Base-by-base conservation (phyloP, 2,329 filamentous ascomycete species). In the Cladosporium sp. region DNA sequence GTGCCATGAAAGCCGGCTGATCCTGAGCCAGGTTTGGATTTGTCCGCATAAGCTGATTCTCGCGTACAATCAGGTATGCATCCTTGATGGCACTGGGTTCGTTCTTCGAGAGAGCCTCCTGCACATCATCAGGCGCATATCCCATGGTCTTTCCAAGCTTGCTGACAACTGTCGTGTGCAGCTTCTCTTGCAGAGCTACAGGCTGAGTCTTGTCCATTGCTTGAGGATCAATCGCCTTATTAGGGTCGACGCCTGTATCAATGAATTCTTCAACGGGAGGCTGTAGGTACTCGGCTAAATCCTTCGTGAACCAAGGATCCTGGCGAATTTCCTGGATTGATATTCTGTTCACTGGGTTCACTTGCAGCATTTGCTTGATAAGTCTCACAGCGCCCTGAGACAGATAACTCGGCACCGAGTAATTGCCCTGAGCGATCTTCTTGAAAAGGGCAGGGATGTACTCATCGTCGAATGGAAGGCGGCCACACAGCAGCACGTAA, bases 71-170 rank as follows among this genome's bases (percentile, higher is more conserved):
- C 80, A 97, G 89, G 80, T 98, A 99, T 1, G 95, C 95, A 79
- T 99, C 95, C 80, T 99, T 99, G 83, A 99, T 97, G 13, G 95
- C 93, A 66, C 93, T 98, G 14, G 95, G 95, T 77, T 99, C 95
- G 62, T 95, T 89, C 65, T 92, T 93, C 73, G 91, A 90, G 68
- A 99, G 82, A 25, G 95, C 94, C 78, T 98, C 95, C 76, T 97
- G 91, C 62, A 99, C 94, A 81, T 99, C 95, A 67, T 90, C 90
- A 76, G 92, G 94, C 39, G 91, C 93, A 76, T 99, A 99, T 67
- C 95, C 95, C 93, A 99, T 98, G 0, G 93, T 97, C 80, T 94
- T 95, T 74, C 94, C 95, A 62, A 99, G 90, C 82, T 98, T 98
- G 66, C 93, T 91, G 6, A 96, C 94, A 3, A 98, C 94, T 70